These are phyloP conservation scores for Apophysomyces trapeziformis DNA, from an alignment of 371 early-diverging fungal species.

Conservation along the genomic window DNA sequence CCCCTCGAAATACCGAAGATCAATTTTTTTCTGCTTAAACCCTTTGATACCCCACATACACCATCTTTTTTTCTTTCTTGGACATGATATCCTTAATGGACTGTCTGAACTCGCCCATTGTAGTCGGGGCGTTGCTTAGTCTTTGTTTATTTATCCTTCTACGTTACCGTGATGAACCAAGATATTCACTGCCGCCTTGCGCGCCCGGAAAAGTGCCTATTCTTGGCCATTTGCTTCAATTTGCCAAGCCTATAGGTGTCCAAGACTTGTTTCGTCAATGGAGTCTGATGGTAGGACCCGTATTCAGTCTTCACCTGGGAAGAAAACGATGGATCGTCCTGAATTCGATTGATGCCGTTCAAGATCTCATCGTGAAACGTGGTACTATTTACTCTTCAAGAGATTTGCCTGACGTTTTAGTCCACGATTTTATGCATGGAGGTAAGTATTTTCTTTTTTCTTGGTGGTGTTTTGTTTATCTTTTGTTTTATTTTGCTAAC, in stretches of 20 bases:
- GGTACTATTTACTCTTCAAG: conserved; percentile 51
- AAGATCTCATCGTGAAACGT: conserved; percentile 43
- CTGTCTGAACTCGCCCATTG: neutral
- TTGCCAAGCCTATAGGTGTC: conserved; percentile 28
- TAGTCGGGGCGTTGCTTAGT: neutral
- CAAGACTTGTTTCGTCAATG: conserved; percentile 45
- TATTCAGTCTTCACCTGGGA: conserved; percentile 49
- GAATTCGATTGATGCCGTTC: conserved; percentile 37
- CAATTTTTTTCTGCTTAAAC: too few species aligned
- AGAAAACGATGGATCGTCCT: conserved; percentile 46
- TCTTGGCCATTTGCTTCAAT: conserved; percentile 40
- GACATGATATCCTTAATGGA: neutral
- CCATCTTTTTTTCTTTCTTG: neutral
- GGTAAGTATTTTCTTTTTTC: conserved; percentile 20
- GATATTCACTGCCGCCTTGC: conserved; percentile 30
- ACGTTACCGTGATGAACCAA: neutral
- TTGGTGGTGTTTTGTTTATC: neutral
- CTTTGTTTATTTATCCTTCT: neutral
- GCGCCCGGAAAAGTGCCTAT: conserved; percentile 46
- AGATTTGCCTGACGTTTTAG: conserved; percentile 38
- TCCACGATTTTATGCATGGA: conserved; percentile 43
- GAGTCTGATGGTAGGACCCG: conserved; percentile 39
- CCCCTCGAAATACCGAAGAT: neutral
- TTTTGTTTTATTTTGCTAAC: neutral
- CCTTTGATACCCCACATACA: conserved; percentile 1